Conservation (phyloP, 83 land plant species). For the Thuja plicata region DNA sequence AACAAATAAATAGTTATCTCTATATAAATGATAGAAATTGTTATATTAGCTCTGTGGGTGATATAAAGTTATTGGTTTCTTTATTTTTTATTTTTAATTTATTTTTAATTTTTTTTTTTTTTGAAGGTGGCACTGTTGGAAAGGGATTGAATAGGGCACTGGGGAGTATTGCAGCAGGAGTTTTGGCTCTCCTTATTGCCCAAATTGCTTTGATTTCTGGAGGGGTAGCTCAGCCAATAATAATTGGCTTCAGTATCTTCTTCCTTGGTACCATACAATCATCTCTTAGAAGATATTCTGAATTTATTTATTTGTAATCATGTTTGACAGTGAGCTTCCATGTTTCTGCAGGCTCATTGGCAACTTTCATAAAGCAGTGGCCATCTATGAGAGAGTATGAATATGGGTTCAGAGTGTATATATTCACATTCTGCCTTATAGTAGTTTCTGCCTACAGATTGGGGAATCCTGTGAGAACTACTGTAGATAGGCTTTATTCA, state of each 20-base stretch:
- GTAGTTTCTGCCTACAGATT: conserved; percentile 47
- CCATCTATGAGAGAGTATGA: conserved; percentile 53
- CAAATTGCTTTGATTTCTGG: conserved; percentile 39
- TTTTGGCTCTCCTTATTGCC: conserved; percentile 43
- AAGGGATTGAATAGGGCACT: conserved; percentile 68
- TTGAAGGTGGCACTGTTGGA: conserved; percentile 58
- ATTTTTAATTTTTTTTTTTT: neutral
- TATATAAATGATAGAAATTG: neutral
- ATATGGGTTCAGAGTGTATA: conserved; percentile 51
- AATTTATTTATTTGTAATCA: neutral
- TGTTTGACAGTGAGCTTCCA: neutral
- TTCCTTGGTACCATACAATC: conserved; percentile 34
- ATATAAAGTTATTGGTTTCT: neutral
- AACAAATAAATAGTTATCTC: neutral
- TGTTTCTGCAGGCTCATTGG: conserved; percentile 35
- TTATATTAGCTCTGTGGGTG: neutral
- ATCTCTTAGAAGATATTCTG: neutral
- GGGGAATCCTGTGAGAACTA: conserved; percentile 44
- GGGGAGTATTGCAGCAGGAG: conserved; percentile 63
- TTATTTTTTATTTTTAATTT: no score
- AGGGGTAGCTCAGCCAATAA: conserved; percentile 35
- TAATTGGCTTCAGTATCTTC: conserved; percentile 60
- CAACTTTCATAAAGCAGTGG: conserved; percentile 52
- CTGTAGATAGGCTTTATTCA: conserved; percentile 48
- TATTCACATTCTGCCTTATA: conserved; percentile 50